Evolutionary conservation across 2,329 filamentous ascomycete genomes (phyloP), one percentile per base, ranked within the genome.

Genomic region (Hymenoscyphus occultus): DNA sequence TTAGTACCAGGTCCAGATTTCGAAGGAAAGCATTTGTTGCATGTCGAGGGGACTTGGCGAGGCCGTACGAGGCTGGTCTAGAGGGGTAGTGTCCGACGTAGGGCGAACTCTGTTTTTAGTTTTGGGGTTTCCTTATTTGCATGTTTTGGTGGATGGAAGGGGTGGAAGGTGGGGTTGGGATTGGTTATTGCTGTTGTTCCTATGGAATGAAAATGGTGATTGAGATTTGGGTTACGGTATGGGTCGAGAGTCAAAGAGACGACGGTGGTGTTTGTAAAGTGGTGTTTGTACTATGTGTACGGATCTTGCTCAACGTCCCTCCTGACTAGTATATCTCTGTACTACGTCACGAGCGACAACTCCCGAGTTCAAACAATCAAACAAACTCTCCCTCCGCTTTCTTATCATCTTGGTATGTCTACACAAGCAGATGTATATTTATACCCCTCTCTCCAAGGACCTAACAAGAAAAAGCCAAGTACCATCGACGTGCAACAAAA

Each of bases 11-110:
- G 51, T 28, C 51, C 31, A 56, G 51, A 56, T 56, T 19, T 16
- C 51, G 4, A 9, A 42, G 16, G 3, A 22, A 19, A 10, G 0
- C 32, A 42, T 59, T 59, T 59, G 57, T 59, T 59, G 57, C 57
- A 59, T 22, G 39, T 59, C 57, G 57, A 59, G 13, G 32, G n/a
- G 10, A 59, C 57, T 59, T 59, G 57, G 57, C 57, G 31, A 22
- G 32, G 39, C 39, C 5, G 9, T 5, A 10, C 39, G 57, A 56
- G 51, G 19, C 12, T 7, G 5, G 13, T 31, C 31, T n/a, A 56
- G 51, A 28, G 7, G 5, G 42, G 16, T 45, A n/a, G 42, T n/a
- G 16, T 5, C 3, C 6, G 14, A 6, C 16, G 5, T 45, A 45
- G 42, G 16, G 42, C 6, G 42, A 45, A 45, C 42, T 45, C n/a